These are phyloP conservation scores for Cucurbita argyrosperma DNA, from an alignment of 306 rosid genomes.

Conservation along the genomic window DNA sequence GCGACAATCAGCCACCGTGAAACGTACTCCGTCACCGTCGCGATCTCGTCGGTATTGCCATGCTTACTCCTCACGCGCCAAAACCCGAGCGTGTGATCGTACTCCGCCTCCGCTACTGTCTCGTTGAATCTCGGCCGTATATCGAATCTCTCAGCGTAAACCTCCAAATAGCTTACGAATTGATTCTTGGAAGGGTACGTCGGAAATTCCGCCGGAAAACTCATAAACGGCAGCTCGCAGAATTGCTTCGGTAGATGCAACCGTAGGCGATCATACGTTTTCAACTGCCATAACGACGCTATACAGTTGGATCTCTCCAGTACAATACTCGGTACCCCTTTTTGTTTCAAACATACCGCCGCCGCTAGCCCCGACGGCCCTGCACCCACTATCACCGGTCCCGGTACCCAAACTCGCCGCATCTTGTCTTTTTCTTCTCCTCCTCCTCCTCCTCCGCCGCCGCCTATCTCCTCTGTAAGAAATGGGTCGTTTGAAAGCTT, in stretches of 20 bases:
- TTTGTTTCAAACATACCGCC: constrained; percentile 37
- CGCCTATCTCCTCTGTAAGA: constrained; percentile 14
- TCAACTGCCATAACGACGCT: constrained; percentile 58
- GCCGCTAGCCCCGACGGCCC: constrained; percentile 63
- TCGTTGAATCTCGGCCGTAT: constrained; percentile 41
- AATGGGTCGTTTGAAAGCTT: constrained; percentile 51
- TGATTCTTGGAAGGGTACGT: constrained; percentile 56
- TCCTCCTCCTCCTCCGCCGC: not conserved
- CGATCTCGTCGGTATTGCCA: not conserved
- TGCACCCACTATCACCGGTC: constrained; percentile 54
- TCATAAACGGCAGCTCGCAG: constrained; percentile 48
- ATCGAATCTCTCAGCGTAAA: constrained; percentile 25
- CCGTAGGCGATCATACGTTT: constrained; percentile 47
- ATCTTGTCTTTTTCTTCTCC: not conserved
- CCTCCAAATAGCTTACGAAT: constrained; percentile 31
- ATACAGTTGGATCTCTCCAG: constrained; percentile 59
- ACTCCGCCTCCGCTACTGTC: constrained; percentile 35
- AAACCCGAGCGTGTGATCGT: constrained; percentile 18
- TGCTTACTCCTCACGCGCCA: constrained; percentile 31
- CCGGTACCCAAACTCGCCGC: constrained; percentile 12
- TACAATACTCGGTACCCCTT: constrained; percentile 17
- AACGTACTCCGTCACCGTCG: constrained; percentile 15
- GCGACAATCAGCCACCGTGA: constrained; percentile 56
- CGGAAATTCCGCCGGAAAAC: constrained; percentile 34
- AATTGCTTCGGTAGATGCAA: constrained; percentile 59